A percentile compares a stretch with the other conserved stretches of the same genome.
phyloP scores from a whole-genome alignment of 352 stramenopile genomes.

The Phytophthora hibernalis region DNA sequence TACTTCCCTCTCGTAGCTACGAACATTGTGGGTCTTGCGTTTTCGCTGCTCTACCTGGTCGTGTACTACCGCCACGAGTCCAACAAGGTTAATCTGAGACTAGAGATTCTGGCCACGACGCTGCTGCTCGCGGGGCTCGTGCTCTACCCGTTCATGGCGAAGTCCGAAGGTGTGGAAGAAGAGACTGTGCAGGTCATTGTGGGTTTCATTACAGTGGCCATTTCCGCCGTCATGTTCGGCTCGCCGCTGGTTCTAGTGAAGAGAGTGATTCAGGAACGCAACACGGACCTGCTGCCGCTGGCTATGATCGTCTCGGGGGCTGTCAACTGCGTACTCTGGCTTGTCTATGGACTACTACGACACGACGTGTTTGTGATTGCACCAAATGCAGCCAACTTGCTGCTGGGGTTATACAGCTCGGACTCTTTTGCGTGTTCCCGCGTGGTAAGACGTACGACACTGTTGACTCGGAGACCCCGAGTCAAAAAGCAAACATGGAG shows the following conservation, averaged over 20 bases:
- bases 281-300: slow-evolving; percentile 48
- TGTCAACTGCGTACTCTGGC: slow-evolving; percentile 60
- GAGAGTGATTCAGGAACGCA: slow-evolving; percentile 57
- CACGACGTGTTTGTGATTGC: slow-evolving; percentile 64
- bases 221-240: slow-evolving; percentile 69
- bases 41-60: slow-evolving; percentile 56
- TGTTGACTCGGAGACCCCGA: slow-evolving; percentile 27
- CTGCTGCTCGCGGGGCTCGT: slow-evolving; percentile 43
- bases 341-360: slow-evolving; percentile 60
- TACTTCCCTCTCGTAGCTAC: slow-evolving; percentile 64
- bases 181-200: slow-evolving; percentile 48
- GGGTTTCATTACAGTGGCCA: slow-evolving; percentile 60
- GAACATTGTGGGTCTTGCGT: slow-evolving; percentile 51
- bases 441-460: slow-evolving; percentile 37
- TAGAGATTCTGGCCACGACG: slow-evolving; percentile 35
- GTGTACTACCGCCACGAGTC: slow-evolving; percentile 48
- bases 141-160: slow-evolving; percentile 45
- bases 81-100: slow-evolving; percentile 27
- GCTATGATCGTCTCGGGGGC: slow-evolving; percentile 58
- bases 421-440: slow-evolving; percentile 50
- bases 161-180: slow-evolving; percentile 12
- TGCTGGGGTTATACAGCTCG: slow-evolving; percentile 60
- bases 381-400: slow-evolving; percentile 68
- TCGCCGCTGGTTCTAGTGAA: slow-evolving; percentile 62
- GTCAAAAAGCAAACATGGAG: slow-evolving; percentile 11